Conservation (phyloP, 805 yeast genomes). For the Pichia heedii region DNA sequence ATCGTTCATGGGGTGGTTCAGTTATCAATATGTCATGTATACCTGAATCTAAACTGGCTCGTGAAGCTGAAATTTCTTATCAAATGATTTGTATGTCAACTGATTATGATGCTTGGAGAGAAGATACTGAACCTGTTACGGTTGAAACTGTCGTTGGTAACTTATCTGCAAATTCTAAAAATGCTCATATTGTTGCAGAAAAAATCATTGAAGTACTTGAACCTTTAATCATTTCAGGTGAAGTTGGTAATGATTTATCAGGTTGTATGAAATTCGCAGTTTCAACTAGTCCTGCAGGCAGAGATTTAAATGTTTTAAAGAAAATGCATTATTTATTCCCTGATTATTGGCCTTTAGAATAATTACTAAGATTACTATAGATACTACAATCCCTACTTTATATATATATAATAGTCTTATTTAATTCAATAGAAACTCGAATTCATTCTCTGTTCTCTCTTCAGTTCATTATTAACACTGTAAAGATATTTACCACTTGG, state of each 20-base stretch:
- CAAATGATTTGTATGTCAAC: slow-evolving; percentile 99
- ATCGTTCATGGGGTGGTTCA: slow-evolving; percentile 82
- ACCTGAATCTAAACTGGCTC: slow-evolving; percentile 96
- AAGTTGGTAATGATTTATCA: slow-evolving; percentile 58
- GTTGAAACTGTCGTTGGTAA: slow-evolving; percentile 96
- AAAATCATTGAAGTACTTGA: slow-evolving; percentile 61
- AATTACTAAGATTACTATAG: background rate
- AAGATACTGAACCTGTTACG: slow-evolving; percentile 89
- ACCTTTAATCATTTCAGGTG: slow-evolving; percentile 46
- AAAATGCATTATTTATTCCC: slow-evolving; percentile 87
- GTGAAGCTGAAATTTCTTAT: slow-evolving; percentile 94
- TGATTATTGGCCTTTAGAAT: slow-evolving; percentile 63
- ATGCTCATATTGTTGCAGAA: slow-evolving; percentile 74
- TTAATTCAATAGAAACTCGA: slow-evolving; percentile 1
- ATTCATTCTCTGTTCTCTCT: background rate
- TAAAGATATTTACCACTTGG: slow-evolving; percentile 6
- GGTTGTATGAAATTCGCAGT: slow-evolving; percentile 79
- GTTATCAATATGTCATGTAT: slow-evolving; percentile 95
- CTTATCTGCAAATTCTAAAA: slow-evolving; percentile 74
- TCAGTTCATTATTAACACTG: slow-evolving; percentile 1
- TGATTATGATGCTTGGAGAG: slow-evolving; percentile 98
- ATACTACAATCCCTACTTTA: background rate
- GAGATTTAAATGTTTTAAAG: slow-evolving; percentile 60
- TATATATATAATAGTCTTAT: background rate
- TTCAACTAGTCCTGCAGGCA: slow-evolving; percentile 66